A percentile compares a stretch with the other conserved stretches of the same genome.
Evolutionary conservation across 148 eudicot species (phyloP).

Genomic region (Polygonum aviculare): DNA sequence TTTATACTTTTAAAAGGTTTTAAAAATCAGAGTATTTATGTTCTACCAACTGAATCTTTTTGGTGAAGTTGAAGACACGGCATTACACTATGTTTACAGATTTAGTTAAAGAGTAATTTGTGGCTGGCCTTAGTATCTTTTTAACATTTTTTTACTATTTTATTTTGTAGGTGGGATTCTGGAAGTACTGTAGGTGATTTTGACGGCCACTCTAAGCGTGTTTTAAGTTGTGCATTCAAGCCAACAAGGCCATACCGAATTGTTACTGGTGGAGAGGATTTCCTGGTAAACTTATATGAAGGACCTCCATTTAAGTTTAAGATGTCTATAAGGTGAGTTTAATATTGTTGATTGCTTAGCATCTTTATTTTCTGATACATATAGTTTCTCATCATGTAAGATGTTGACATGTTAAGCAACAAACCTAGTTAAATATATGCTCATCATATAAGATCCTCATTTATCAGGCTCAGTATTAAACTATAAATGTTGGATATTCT

Average conservation of each 20-base stretch:
- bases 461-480: background rate
- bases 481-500: background rate
- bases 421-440: background rate
- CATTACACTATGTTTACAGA: background rate
- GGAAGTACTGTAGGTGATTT: conserved; percentile 92
- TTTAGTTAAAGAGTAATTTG: background rate
- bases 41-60: background rate
- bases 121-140: background rate
- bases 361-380: background rate
- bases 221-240: conserved; percentile 90
- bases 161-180: conserved; percentile 85
- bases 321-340: conserved; percentile 69
- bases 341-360: background rate
- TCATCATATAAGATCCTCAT: background rate
- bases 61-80: background rate
- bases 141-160: background rate
- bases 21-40: background rate
- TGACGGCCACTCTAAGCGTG: conserved; percentile 93
- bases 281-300: conserved; percentile 83
- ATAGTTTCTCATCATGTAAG: background rate
- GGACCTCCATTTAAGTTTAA: conserved; percentile 99
- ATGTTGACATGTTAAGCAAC: background rate
- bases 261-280: conserved; percentile 91
- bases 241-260: conserved; percentile 95
- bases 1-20: background rate